Base-by-base conservation (phyloP, 2,329 filamentous ascomycete genomes). In the Aureobasidium uvarum region DNA sequence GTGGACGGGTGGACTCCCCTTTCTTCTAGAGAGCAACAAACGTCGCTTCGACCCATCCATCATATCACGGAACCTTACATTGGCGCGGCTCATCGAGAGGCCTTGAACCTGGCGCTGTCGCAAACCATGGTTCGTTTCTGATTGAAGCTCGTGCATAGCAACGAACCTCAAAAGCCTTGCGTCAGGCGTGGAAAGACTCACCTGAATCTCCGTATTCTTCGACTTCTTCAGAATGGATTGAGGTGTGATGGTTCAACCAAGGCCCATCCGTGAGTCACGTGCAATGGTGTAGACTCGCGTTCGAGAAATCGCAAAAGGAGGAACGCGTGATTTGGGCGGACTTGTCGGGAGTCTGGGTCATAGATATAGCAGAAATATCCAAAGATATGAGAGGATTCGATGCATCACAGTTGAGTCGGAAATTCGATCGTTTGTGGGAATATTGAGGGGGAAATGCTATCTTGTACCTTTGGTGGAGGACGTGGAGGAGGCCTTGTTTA, bases 401-500 rank as follows among this genome's bases (percentile, higher is more conserved):
- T 39, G 33, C 13, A 51, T 28, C 5, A 60, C 36, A 62, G 23
- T 62, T 62, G 8, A 20, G 28, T 20, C 25, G 43, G 33, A 51
- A 16, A 51, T 51, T 62, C 31, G 20, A 41, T 62, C 58, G 45
- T 51, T 51, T 50, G 58, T 51, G 45, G 20, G 16, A n/a, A 45
- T 7, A n/a, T 18, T 16, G 45, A 33, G 33, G 41, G 28, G 36
- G 25, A 41, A 62, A 36, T 48, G 39, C 16, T 38, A 41, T 50
- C 20, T 60, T 62, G 33, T 31, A 62, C 20, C 2, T 11, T 51
- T 33, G 41, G 11, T 13, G 41, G 58, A 51, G 14, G 58, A 62
- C 58, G 58, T 62, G 58, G 5, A 48, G 43, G 41, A 46, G 41
- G 43, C 56, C 58, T 51, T 62, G 58, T 62, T 62, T 62, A 62